These are phyloP conservation scores for Pulveroboletus sp. DNA, from an alignment of 768 basidiomycete species.

Conservation along the genomic window DNA sequence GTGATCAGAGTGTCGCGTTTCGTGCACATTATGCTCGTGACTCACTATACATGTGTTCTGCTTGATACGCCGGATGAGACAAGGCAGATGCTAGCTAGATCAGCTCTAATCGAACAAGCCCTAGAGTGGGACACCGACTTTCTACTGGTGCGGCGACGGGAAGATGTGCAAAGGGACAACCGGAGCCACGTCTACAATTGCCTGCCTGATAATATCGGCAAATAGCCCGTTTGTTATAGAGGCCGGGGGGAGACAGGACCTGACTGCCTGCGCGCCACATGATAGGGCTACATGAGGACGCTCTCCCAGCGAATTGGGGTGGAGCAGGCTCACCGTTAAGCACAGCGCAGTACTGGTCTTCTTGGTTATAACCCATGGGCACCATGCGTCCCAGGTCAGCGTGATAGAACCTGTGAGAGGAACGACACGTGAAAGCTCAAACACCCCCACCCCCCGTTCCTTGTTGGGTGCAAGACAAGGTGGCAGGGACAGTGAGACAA, in stretches of 20 bases:
- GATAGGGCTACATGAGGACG: constrained; percentile 5
- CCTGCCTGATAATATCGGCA: constrained; percentile 27
- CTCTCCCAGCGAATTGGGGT: neutral
- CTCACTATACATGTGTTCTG: constrained; percentile 19
- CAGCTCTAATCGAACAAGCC: constrained; percentile 3
- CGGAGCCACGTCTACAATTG: constrained; percentile 24
- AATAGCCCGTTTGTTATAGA: constrained; percentile 6
- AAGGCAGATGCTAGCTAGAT: constrained; percentile 10
- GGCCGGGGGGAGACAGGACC: neutral
- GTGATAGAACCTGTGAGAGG: neutral
- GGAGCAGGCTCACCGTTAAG: constrained; percentile 14
- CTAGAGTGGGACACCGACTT: constrained; percentile 10
- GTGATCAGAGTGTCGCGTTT: constrained; percentile 1
- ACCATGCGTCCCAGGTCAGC: constrained; percentile 6
- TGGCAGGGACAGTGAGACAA: constrained; percentile 26
- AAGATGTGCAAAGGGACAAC: constrained; percentile 24
- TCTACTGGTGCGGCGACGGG: constrained; percentile 7
- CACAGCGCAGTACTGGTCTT: constrained; percentile 8
- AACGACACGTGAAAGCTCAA: constrained; percentile 9
- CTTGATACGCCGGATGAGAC: constrained; percentile 11
- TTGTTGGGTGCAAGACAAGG: constrained; percentile 38
- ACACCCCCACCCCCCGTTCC: constrained; percentile 1
- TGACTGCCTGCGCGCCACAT: constrained; percentile 10
- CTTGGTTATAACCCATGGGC: constrained; percentile 10
- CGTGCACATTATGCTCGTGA: neutral